Evolutionary conservation across 208 protist genomes (phyloP).

Genomic region (Leishmania arabica): DNA sequence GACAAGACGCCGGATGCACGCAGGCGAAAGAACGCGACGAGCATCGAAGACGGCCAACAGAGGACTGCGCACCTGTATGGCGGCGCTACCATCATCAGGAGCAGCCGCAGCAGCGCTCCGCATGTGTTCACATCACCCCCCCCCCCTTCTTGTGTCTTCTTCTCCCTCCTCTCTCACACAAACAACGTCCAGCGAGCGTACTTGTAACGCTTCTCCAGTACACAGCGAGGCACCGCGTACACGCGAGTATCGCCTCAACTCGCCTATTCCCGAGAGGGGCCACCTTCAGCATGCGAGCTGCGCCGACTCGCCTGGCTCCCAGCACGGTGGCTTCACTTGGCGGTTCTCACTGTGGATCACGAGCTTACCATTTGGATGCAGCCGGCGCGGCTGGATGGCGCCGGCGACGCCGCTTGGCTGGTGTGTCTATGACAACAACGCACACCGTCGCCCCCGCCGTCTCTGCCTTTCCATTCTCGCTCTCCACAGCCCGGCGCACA

Average conservation of each 20-base stretch:
- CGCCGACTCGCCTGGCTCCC: not conserved
- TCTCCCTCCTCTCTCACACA: not conserved
- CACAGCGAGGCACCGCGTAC: not conserved
- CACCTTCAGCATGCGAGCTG: not conserved
- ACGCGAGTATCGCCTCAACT: not conserved
- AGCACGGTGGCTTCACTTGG: not conserved
- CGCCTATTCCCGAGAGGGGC: not conserved
- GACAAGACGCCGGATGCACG: too few species aligned
- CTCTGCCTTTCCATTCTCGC: not conserved
- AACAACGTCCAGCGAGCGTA: not conserved
- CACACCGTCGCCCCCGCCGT: not conserved
- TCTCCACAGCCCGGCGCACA: conserved; percentile 31
- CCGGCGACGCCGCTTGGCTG: not conserved
- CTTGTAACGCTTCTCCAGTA: not conserved
- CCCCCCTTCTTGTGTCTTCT: not conserved
- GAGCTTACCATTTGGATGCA: not conserved
- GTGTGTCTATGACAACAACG: not conserved
- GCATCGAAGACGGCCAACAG: not conserved
- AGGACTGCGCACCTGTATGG: not conserved
- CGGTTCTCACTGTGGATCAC: not conserved
- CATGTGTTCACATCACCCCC: too few species aligned
- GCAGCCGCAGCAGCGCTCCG: not conserved
- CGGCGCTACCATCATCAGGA: not conserved
- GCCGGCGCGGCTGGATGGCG: not conserved
- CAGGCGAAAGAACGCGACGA: not conserved